A percentile compares a stretch with the other conserved stretches of the same genome.
Conservation (phyloP, 179 eudicot genomes). For the Camellia oleifera region DNA sequence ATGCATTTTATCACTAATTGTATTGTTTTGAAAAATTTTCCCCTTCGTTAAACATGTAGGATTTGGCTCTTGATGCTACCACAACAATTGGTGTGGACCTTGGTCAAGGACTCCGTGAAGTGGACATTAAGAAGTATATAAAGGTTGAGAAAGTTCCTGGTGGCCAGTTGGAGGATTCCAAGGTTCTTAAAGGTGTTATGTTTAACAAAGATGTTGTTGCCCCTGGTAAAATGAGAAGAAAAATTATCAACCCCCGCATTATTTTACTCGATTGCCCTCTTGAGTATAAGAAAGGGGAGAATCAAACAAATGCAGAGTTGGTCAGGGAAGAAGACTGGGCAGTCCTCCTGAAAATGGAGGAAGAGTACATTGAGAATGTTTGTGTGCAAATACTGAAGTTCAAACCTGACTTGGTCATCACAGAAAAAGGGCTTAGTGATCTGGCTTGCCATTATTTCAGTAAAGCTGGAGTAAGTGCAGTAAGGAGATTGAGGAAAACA, state of each 20-base stretch:
- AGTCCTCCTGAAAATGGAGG: constrained; percentile 79
- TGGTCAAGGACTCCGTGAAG: constrained; percentile 87
- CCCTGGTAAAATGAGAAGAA: constrained; percentile 95
- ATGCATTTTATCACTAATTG: background rate
- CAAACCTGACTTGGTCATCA: constrained; percentile 87
- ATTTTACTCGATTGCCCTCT: constrained; percentile 86
- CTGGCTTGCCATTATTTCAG: constrained; percentile 88
- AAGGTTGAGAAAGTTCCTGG: constrained; percentile 95
- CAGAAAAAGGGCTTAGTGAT: constrained; percentile 94
- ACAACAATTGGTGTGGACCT: constrained; percentile 84
- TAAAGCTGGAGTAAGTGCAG: constrained; percentile 95
- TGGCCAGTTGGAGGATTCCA: constrained; percentile 88
- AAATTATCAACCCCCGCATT: constrained; percentile 77
- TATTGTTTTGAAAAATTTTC: background rate
- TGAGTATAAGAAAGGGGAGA: constrained; percentile 96
- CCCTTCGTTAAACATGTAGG: constrained; percentile 29
- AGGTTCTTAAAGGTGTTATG: constrained; percentile 88
- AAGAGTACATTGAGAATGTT: constrained; percentile 81
- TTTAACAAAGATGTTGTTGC: constrained; percentile 88
- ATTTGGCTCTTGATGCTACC: constrained; percentile 87
- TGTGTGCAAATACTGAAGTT: constrained; percentile 80
- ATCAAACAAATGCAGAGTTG: constrained; percentile 96
- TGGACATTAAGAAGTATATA: constrained; percentile 87
- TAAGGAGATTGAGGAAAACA: constrained; percentile 88
- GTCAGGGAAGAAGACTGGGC: constrained; percentile 92